Evolutionary conservation across 768 basidiomycete genomes (phyloP).

Genomic region (Auricularia sp.): DNA sequence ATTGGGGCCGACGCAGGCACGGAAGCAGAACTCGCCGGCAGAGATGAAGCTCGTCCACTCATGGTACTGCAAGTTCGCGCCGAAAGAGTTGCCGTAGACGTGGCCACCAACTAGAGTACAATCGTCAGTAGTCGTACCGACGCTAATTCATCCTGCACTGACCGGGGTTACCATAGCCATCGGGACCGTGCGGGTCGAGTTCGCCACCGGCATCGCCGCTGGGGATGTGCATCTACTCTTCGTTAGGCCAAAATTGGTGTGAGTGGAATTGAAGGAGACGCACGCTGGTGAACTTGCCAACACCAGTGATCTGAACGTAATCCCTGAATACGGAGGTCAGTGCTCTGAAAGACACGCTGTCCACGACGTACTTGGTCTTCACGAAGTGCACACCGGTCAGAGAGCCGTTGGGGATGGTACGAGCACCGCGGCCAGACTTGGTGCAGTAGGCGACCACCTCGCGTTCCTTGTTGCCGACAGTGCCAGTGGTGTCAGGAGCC

Average conservation of each 20-base stretch:
- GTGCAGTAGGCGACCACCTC: constrained; percentile 47
- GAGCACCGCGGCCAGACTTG: constrained; percentile 32
- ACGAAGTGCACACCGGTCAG: constrained; percentile 32
- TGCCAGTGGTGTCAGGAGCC: constrained; percentile 34
- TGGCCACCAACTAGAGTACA: constrained; percentile 27
- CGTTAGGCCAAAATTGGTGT: too few species aligned
- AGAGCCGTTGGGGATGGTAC: constrained; percentile 33
- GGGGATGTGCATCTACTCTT: constrained; percentile 19
- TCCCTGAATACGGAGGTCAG: constrained; percentile 7
- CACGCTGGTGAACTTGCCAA: constrained; percentile 31
- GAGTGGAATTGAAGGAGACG: too few species aligned
- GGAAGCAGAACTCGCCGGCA: constrained; percentile 34
- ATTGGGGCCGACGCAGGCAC: constrained; percentile 24
- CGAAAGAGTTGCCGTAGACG: constrained; percentile 31
- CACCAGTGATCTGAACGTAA: constrained; percentile 32
- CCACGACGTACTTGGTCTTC: constrained; percentile 23
- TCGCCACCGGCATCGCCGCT: constrained; percentile 31
- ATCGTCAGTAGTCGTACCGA: background rate
- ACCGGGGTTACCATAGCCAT: constrained; percentile 26
- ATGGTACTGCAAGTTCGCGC: constrained; percentile 29
- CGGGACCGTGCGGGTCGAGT: constrained; percentile 34
- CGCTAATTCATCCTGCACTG: background rate
- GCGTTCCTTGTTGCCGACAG: constrained; percentile 52
- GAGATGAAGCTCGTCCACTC: constrained; percentile 39
- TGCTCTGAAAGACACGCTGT: too few species aligned